phyloP scores from a whole-genome alignment of 208 protist genomes.

The Porcisia deanei region DNA sequence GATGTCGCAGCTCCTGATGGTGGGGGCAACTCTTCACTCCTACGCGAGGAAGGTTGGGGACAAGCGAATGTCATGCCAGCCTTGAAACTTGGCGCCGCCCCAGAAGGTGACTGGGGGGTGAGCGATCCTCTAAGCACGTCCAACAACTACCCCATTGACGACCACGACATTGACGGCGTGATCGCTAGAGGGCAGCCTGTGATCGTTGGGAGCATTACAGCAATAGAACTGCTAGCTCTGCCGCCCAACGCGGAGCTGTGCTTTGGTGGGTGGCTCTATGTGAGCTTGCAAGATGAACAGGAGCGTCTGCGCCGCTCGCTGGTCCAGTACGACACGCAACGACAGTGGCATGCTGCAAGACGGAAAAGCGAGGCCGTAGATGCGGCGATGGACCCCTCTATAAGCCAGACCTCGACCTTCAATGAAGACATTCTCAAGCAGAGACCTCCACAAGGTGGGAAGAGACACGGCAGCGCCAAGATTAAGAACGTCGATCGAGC shows the following conservation, averaged over 20 bases:
- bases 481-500: neutral
- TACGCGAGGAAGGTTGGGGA: neutral
- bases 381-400: neutral
- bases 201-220: constrained; percentile 57
- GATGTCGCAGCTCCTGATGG: neutral
- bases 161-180: constrained; percentile 31
- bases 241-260: constrained; percentile 61
- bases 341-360: constrained; percentile 13
- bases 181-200: constrained; percentile 36
- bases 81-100: constrained; percentile 9
- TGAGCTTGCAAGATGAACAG: constrained; percentile 70
- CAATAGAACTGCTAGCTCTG: constrained; percentile 50
- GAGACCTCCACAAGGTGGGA: neutral
- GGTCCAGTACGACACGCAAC: constrained; percentile 22
- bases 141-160: constrained; percentile 44
- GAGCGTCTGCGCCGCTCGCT: constrained; percentile 43
- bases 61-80: neutral
- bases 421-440: neutral
- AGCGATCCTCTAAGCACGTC: constrained; percentile 22
- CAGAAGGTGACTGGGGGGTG: neutral
- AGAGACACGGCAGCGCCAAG: no score
- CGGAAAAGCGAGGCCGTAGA: neutral
- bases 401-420: neutral
- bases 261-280: constrained; percentile 61
- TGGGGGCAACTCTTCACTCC: neutral